phyloP scores from a whole-genome alignment of 2,329 filamentous ascomycete genomes.

The Fusarium pseudoanthophilum region DNA sequence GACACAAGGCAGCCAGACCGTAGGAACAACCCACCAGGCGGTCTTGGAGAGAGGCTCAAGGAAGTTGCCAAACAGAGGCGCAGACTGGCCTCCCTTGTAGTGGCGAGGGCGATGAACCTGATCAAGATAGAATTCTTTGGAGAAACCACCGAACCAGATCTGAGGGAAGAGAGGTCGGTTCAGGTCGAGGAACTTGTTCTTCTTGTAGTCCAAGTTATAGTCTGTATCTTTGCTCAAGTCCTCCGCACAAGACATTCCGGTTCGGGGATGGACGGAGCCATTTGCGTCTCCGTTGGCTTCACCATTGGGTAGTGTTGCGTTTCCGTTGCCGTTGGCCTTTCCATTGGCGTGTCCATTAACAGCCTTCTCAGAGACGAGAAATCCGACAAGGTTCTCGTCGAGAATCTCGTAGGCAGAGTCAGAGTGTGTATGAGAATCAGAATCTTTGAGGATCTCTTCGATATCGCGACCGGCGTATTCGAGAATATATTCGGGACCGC shows the following conservation, averaged over 20 bases:
- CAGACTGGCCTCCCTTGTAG: constrained; percentile 92
- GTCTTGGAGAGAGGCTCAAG: constrained; percentile 97
- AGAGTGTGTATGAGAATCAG: constrained; percentile 84
- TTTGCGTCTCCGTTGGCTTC: constrained; percentile 48
- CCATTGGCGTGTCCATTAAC: constrained; percentile 48
- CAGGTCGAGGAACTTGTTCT: constrained; percentile 93
- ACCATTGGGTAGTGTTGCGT: constrained; percentile 46
- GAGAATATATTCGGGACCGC: constrained; percentile 86
- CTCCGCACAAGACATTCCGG: constrained; percentile 89
- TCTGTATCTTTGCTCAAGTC: constrained; percentile 92
- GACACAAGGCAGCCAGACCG: constrained; percentile 85
- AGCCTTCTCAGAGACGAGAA: constrained; percentile 72
- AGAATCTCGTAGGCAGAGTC: constrained; percentile 96
- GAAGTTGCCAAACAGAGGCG: constrained; percentile 96
- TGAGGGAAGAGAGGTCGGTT: constrained; percentile 86
- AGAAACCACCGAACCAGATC: constrained; percentile 88
- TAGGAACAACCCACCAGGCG: constrained; percentile 90
- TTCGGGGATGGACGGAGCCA: constrained; percentile 66
- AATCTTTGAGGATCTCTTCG: constrained; percentile 82
- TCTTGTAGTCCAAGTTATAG: constrained; percentile 78
- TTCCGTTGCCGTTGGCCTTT: constrained; percentile 41
- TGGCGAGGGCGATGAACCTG: constrained; percentile 96
- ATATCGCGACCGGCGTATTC: constrained; percentile 93
- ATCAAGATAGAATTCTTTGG: constrained; percentile 95
- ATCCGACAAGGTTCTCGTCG: constrained; percentile 86